Percentiles rank a stretch among this genome's conserved stretches.
These are phyloP conservation scores for Monosporascus ibericus DNA, from an alignment of 2,329 filamentous ascomycete species.

Conservation along the genomic window DNA sequence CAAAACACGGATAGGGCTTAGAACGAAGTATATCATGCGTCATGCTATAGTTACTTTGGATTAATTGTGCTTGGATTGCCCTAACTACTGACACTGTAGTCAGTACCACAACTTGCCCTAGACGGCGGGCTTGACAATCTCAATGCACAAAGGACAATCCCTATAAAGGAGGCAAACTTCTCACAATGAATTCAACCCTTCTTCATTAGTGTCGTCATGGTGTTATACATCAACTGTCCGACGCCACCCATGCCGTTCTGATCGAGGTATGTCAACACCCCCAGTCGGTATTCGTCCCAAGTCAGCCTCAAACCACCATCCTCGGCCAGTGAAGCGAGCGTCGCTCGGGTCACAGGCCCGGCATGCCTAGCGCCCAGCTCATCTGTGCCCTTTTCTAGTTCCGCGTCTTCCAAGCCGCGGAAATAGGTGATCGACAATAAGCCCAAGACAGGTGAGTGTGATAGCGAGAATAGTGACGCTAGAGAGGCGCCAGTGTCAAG, in stretches of 20 bases:
- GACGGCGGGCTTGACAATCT: no score
- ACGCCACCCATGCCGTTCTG: conserved; percentile 59
- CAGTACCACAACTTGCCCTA: no score
- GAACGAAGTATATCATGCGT: not conserved
- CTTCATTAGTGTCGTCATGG: conserved; percentile 68
- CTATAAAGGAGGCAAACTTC: conserved; percentile 13
- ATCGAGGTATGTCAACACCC: conserved; percentile 65
- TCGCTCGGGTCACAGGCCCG: conserved; percentile 64
- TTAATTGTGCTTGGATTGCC: not conserved
- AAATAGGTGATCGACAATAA: conserved; percentile 50
- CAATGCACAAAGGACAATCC: not conserved
- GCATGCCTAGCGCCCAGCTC: conserved; percentile 47
- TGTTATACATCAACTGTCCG: conserved; percentile 68
- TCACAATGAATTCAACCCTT: conserved; percentile 20
- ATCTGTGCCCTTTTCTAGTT: conserved; percentile 30
- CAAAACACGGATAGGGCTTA: conserved; percentile 1
- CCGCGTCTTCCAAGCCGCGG: conserved; percentile 51
- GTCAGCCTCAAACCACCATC: conserved; percentile 60
- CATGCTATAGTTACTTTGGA: not conserved
- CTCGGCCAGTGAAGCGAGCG: conserved; percentile 54
- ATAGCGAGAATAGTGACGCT: conserved; percentile 49
- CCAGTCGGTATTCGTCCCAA: conserved; percentile 70
- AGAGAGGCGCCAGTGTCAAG: conserved; percentile 44
- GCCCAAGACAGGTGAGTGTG: conserved; percentile 52
- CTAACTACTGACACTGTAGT: not conserved